Evolutionary conservation across 768 basidiomycete genomes (phyloP).

Genomic region (Clitopilus hobsonii): DNA sequence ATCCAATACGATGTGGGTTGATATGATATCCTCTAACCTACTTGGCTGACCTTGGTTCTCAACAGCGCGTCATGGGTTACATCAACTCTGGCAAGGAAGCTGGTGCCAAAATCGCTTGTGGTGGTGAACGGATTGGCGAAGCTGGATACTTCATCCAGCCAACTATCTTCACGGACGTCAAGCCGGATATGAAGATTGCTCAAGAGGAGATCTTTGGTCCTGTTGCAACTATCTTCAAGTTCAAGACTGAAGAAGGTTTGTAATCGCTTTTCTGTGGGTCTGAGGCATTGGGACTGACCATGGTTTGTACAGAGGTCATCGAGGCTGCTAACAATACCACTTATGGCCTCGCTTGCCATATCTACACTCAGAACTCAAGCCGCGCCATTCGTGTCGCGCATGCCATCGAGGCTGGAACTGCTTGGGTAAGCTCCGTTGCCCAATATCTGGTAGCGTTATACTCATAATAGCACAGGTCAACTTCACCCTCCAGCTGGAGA

Average conservation of each 20-base stretch:
- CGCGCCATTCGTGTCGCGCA: constrained; percentile 40
- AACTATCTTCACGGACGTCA: constrained; percentile 58
- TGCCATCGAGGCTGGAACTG: constrained; percentile 63
- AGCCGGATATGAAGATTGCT: constrained; percentile 70
- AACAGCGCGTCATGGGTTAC: constrained; percentile 69
- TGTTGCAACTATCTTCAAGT: constrained; percentile 61
- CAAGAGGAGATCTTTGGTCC: constrained; percentile 76
- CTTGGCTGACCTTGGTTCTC: not conserved
- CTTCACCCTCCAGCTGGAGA: constrained; percentile 37
- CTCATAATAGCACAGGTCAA: constrained; percentile 31
- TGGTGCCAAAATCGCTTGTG: constrained; percentile 63
- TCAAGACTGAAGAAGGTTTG: constrained; percentile 45
- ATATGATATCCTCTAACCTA: no score
- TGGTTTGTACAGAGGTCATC: constrained; percentile 33
- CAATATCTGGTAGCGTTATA: not conserved
- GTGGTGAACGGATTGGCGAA: constrained; percentile 52
- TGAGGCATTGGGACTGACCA: no score
- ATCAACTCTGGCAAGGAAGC: constrained; percentile 69
- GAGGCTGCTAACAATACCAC: constrained; percentile 58
- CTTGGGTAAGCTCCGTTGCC: constrained; percentile 33
- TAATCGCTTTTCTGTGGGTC: no score
- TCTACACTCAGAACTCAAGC: constrained; percentile 57
- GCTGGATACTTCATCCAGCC: constrained; percentile 54
- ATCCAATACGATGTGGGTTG: constrained; percentile 49
- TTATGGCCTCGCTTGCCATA: constrained; percentile 67